Conservation (phyloP, 495 filamentous ascomycete species). For the Pyrenopolyporus hunteri region DNA sequence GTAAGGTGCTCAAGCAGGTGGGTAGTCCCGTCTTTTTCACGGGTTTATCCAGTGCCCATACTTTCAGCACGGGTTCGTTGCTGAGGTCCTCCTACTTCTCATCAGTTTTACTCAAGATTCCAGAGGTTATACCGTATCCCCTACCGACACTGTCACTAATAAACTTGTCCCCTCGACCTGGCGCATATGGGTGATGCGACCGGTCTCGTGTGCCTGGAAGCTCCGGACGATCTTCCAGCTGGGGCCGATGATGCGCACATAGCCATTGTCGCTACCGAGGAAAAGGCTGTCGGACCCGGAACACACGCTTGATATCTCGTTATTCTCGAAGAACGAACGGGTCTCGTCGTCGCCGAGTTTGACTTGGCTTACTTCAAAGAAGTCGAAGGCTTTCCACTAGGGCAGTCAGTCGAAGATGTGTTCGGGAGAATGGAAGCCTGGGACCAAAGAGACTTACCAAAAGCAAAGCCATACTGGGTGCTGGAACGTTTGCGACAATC, state of each 20-base stretch:
- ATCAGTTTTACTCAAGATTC: slow-evolving; percentile 19
- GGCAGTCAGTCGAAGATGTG: slow-evolving; percentile 7
- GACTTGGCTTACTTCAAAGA: slow-evolving; percentile 92
- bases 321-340: slow-evolving; percentile 53
- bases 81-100: slow-evolving; percentile 70
- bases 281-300: slow-evolving; percentile 92
- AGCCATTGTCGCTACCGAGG: slow-evolving; percentile 81
- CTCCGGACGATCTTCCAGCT: slow-evolving; percentile 85
- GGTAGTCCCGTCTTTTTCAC: slow-evolving; percentile 93
- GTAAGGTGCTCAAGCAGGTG: slow-evolving; percentile 81
- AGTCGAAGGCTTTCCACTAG: slow-evolving; percentile 99
- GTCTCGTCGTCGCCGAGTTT: slow-evolving; percentile 74
- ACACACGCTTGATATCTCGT: slow-evolving; percentile 65
- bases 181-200: slow-evolving; percentile 90
- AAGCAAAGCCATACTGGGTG: slow-evolving; percentile 42
- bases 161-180: slow-evolving; percentile 88
- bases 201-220: slow-evolving; percentile 81
- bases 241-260: slow-evolving; percentile 82
- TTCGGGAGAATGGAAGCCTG: neutral
- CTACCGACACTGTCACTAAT: slow-evolving; percentile 78
- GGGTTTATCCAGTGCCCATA: slow-evolving; percentile 93
- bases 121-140: neutral
- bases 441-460: slow-evolving; percentile 25
- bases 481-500: slow-evolving; percentile 27
- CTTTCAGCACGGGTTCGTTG: slow-evolving; percentile 87